Evolutionary conservation across 306 rosid genomes (phyloP).

Genomic region (Lathyrus aphaca): DNA sequence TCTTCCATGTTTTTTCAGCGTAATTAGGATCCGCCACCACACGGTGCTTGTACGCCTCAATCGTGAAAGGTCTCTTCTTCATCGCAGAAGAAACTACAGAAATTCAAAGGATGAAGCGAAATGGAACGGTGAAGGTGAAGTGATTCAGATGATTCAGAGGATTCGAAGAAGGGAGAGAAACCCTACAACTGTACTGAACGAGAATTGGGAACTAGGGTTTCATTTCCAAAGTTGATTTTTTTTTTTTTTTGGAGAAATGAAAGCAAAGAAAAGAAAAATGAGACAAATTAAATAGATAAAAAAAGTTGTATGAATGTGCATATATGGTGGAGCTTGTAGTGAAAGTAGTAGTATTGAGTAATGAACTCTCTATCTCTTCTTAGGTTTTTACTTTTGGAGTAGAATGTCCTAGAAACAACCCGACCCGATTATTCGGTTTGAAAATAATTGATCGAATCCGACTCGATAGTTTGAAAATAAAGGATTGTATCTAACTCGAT

Average conservation of each 20-base stretch:
- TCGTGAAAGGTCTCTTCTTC: conserved; percentile 50
- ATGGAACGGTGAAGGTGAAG: not conserved
- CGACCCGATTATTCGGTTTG: too few relatives aligned
- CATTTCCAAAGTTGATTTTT: not conserved
- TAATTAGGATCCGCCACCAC: conserved; percentile 55
- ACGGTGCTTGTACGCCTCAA: conserved; percentile 57
- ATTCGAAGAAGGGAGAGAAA: not conserved
- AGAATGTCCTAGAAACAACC: too few relatives aligned
- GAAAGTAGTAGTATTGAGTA: not conserved
- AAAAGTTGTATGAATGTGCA: too few relatives aligned
- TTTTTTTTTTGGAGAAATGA: not conserved
- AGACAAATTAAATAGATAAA: not conserved
- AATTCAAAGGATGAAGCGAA: not conserved
- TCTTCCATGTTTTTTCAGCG: conserved; percentile 60
- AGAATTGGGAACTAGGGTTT: conserved; percentile 6
- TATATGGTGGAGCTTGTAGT: not conserved
- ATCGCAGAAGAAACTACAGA: conserved; percentile 11
- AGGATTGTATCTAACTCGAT: too few relatives aligned
- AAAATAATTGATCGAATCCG: too few relatives aligned
- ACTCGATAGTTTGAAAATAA: too few relatives aligned
- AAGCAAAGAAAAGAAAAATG: not conserved
- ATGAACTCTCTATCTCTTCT: not conserved
- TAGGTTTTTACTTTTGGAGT: not conserved
- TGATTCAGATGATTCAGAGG: not conserved
- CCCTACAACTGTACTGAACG: not conserved